These are phyloP conservation scores for Alloteropsis angusta DNA, from an alignment of 202 grass and related monocot genomes.

Conservation along the genomic window DNA sequence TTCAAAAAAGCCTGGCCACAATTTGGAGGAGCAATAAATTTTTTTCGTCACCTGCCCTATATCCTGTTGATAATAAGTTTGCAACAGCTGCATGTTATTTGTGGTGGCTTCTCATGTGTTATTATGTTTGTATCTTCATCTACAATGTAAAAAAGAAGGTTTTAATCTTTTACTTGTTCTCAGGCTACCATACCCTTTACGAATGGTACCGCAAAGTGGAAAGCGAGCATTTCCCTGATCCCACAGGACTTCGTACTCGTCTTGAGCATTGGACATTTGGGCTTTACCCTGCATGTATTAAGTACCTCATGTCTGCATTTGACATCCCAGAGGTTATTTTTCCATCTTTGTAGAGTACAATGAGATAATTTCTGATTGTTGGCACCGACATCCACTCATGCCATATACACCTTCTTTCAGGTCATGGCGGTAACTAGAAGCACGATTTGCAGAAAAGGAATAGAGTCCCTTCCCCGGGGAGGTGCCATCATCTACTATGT, in stretches of 20 bases:
- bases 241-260: constrained; percentile 65
- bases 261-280: constrained; percentile 89
- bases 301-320: constrained; percentile 99
- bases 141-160: background rate
- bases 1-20: background rate
- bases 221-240: constrained; percentile 89
- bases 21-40: background rate
- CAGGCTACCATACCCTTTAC: constrained; percentile 94
- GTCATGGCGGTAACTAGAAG: constrained; percentile 88
- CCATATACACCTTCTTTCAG: constrained; percentile 27
- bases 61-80: background rate
- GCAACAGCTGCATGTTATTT: background rate
- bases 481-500: constrained; percentile 86
- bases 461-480: constrained; percentile 80
- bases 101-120: background rate
- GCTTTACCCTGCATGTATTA: constrained; percentile 92
- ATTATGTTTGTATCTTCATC: background rate
- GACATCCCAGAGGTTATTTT: constrained; percentile 82
- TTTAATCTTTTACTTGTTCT: constrained; percentile 5
- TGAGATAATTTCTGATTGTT: background rate
- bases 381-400: background rate
- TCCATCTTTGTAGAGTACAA: constrained; percentile 10
- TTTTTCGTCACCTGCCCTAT: background rate
- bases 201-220: constrained; percentile 93
- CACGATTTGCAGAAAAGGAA: constrained; percentile 79